Conservation (phyloP, 2,329 filamentous ascomycete genomes). For the Ilyonectria mors-panacis region DNA sequence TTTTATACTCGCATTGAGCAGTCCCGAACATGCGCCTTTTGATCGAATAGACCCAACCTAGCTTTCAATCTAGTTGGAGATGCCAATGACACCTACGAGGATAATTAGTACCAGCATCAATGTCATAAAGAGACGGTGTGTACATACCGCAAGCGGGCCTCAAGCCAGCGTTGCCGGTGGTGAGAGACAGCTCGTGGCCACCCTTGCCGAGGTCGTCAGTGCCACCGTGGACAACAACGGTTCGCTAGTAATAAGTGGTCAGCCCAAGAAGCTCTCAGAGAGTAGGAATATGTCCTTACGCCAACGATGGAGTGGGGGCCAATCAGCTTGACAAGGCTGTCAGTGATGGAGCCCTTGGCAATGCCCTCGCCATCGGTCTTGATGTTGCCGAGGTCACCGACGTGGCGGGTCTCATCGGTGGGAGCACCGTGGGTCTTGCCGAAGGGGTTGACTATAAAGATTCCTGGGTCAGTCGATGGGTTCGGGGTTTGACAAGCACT, state of each 20-base stretch:
- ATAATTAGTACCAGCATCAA: slow-evolving; percentile 29
- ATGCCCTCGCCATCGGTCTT: slow-evolving; percentile 95
- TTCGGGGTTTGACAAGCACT: background rate
- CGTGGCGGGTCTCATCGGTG: slow-evolving; percentile 86
- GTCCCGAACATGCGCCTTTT: slow-evolving; percentile 11
- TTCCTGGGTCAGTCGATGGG: slow-evolving; percentile 29
- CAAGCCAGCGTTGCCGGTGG: slow-evolving; percentile 95
- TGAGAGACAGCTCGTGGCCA: slow-evolving; percentile 93
- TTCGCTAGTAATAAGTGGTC: slow-evolving; percentile 73
- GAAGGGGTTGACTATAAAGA: slow-evolving; percentile 87
- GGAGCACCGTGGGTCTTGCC: slow-evolving; percentile 94
- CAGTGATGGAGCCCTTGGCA: slow-evolving; percentile 82
- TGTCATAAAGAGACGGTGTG: background rate
- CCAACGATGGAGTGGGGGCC: slow-evolving; percentile 95
- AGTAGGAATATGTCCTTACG: slow-evolving; percentile 65
- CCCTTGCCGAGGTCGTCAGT: slow-evolving; percentile 98
- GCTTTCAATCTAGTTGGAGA: slow-evolving; percentile 74
- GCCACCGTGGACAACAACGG: slow-evolving; percentile 93
- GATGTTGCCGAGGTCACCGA: slow-evolving; percentile 98
- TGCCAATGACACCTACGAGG: slow-evolving; percentile 84
- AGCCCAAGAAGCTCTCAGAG: background rate
- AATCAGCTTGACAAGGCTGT: slow-evolving; percentile 94
- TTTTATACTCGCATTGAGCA: slow-evolving; percentile 15
- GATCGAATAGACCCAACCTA: slow-evolving; percentile 23
- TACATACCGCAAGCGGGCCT: slow-evolving; percentile 93